These are phyloP conservation scores for Rhodotorula sphaerocarpa DNA, from an alignment of 768 basidiomycete genomes.

Conservation along the genomic window DNA sequence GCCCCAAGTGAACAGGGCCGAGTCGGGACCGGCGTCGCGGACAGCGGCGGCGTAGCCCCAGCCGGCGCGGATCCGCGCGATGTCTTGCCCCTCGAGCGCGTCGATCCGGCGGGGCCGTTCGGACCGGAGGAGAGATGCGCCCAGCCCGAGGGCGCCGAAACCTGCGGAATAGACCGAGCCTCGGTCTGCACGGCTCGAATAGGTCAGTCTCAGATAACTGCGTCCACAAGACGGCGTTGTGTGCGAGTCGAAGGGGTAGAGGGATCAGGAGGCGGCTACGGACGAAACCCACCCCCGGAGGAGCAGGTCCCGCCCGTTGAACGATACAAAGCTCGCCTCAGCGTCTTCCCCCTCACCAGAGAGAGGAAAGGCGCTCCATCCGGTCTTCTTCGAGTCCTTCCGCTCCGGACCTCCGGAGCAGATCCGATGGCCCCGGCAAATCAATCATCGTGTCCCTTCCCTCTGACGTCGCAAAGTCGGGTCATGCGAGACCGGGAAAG, in stretches of 20 bases:
- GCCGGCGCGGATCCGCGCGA: slow-evolving; percentile 25
- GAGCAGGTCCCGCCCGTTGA: too few species aligned
- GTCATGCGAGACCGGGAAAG: background rate
- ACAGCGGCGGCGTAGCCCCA: slow-evolving; percentile 28
- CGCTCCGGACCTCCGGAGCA: slow-evolving; percentile 1
- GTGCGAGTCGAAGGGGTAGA: background rate
- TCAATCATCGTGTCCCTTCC: slow-evolving; percentile 10
- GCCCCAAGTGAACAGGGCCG: slow-evolving; percentile 22
- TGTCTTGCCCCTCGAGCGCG: slow-evolving; percentile 6
- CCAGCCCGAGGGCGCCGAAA: slow-evolving; percentile 22
- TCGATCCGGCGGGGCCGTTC: slow-evolving; percentile 1
- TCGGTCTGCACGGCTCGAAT: slow-evolving; percentile 1
- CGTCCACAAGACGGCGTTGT: background rate
- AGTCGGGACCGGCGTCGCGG: background rate
- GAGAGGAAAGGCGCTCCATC: background rate
- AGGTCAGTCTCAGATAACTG: background rate
- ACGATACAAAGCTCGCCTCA: background rate
- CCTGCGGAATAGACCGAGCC: slow-evolving; percentile 27
- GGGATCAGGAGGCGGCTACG: background rate
- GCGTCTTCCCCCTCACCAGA: too few species aligned
- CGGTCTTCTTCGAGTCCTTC: background rate
- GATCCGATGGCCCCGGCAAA: slow-evolving; percentile 37
- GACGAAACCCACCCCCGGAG: too few species aligned
- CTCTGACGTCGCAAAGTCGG: too few species aligned
- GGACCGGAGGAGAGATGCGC: background rate